Evolutionary conservation across 1,284 basidiomycete genomes (phyloP).

Genomic region (Apiotrichum mycotoxinovorans): DNA sequence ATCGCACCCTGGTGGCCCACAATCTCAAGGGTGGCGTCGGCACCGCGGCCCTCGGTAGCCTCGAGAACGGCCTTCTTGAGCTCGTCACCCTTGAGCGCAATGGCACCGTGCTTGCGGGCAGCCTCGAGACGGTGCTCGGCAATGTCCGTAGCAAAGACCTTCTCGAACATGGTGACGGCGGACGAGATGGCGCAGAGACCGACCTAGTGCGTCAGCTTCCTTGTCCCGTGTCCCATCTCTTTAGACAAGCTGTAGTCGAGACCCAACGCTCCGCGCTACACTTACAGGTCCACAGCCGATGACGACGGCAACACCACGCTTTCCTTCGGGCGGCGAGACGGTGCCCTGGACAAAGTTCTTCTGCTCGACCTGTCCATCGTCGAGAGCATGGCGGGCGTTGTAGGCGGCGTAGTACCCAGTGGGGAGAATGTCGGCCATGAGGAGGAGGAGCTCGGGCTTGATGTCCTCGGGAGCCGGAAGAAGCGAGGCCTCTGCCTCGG

Average conservation of each 20-base stretch:
- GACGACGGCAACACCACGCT: conserved; percentile 43
- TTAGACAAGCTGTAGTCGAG: too few species aligned
- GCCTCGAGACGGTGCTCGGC: conserved; percentile 25
- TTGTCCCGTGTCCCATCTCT: too few species aligned
- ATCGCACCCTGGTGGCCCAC: conserved; percentile 74
- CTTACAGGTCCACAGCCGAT: conserved; percentile 52
- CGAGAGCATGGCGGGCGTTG: conserved; percentile 44
- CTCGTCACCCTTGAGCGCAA: conserved; percentile 33
- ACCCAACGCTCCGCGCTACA: background rate
- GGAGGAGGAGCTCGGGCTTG: conserved; percentile 46
- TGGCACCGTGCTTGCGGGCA: conserved; percentile 47
- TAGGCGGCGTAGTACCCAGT: conserved; percentile 51
- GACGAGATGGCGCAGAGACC: conserved; percentile 51
- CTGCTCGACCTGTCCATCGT: conserved; percentile 22
- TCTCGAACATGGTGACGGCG: conserved; percentile 43
- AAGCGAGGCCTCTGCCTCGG: conserved; percentile 52
- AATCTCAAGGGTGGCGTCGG: conserved; percentile 58
- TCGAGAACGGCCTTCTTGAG: conserved; percentile 30
- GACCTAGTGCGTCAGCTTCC: conserved; percentile 10
- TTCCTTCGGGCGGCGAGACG: conserved; percentile 19
- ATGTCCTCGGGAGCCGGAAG: conserved; percentile 46
- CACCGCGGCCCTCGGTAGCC: conserved; percentile 48
- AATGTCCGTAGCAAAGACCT: conserved; percentile 42
- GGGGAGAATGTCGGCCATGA: conserved; percentile 52
- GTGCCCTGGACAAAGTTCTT: conserved; percentile 1